Conservation (phyloP, 495 filamentous ascomycete genomes). For the Annulohypoxylon moriforme region DNA sequence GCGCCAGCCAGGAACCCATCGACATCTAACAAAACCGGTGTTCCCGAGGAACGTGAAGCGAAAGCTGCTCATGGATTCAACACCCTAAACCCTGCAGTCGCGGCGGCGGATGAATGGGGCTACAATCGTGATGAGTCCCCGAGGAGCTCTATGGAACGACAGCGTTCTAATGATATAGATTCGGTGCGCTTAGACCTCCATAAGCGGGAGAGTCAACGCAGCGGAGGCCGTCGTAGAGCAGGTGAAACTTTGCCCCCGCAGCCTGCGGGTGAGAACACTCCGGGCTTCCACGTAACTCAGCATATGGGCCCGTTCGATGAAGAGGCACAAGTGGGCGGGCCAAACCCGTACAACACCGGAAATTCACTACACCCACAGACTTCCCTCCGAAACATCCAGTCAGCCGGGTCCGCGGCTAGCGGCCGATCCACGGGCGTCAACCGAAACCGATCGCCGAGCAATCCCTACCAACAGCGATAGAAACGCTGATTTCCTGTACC, state of each 20-base stretch:
- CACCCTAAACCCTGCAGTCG: slow-evolving; percentile 48
- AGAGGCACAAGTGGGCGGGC: slow-evolving; percentile 43
- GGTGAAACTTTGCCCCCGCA: slow-evolving; percentile 53
- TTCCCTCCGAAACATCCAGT: slow-evolving; percentile 21
- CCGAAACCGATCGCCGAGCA: slow-evolving; percentile 18
- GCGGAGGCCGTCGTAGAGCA: slow-evolving; percentile 57
- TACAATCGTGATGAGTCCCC: slow-evolving; percentile 52
- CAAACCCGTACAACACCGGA: slow-evolving; percentile 33
- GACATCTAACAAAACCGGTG: slow-evolving; percentile 21
- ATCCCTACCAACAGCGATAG: slow-evolving; percentile 36
- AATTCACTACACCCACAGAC: slow-evolving; percentile 28
- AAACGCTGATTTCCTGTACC: slow-evolving; percentile 11
- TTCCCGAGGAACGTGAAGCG: slow-evolving; percentile 45
- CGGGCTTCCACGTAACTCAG: slow-evolving; percentile 52
- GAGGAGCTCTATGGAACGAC: slow-evolving; percentile 44
- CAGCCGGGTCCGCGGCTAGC: neutral
- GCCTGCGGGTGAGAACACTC: slow-evolving; percentile 32
- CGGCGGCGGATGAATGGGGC: slow-evolving; percentile 56
- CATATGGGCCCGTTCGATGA: slow-evolving; percentile 44
- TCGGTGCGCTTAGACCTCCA: slow-evolving; percentile 41
- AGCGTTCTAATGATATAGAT: slow-evolving; percentile 43
- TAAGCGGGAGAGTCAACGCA: slow-evolving; percentile 54
- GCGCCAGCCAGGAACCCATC: slow-evolving; percentile 26
- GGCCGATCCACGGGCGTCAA: neutral
- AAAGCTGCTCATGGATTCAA: slow-evolving; percentile 55